Percentiles rank a stretch among this genome's conserved stretches.
Conservation (phyloP, 73 alveolate genomes). For the Paramecium primaurelia region DNA sequence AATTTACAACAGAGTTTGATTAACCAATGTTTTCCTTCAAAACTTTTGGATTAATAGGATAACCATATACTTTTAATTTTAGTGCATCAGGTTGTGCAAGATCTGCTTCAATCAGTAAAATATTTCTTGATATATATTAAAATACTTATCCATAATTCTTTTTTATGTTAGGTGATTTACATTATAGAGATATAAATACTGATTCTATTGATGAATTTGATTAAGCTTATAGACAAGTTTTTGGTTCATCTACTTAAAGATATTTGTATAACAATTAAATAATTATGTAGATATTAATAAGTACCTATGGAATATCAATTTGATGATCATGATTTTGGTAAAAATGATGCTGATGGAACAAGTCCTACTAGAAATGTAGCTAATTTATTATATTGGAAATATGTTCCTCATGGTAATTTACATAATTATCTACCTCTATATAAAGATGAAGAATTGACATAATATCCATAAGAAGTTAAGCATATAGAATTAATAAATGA, state of each 20-base stretch:
- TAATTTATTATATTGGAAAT: not conserved
- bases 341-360: constrained; percentile 29
- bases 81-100: constrained; percentile 33
- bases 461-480: not conserved
- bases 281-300: not conserved
- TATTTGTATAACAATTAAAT: not conserved
- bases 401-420: constrained; percentile 29
- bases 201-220: not conserved
- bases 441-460: not conserved
- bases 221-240: not conserved
- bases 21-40: not conserved
- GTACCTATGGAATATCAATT: constrained; percentile 25
- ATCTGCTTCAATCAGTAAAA: not conserved
- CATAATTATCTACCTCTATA: not conserved
- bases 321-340: constrained; percentile 35
- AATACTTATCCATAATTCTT: constrained; percentile 6
- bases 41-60: not conserved
- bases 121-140: not conserved
- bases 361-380: constrained; percentile 6
- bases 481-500: not conserved
- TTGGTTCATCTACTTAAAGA: not conserved
- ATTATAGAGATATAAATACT: not conserved
- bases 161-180: constrained; percentile 12
- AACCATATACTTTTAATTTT: constrained; percentile 3
- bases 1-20: not conserved